phyloP scores from a whole-genome alignment of 2,329 filamentous ascomycete genomes.

The Parastagonospora nodorum region DNA sequence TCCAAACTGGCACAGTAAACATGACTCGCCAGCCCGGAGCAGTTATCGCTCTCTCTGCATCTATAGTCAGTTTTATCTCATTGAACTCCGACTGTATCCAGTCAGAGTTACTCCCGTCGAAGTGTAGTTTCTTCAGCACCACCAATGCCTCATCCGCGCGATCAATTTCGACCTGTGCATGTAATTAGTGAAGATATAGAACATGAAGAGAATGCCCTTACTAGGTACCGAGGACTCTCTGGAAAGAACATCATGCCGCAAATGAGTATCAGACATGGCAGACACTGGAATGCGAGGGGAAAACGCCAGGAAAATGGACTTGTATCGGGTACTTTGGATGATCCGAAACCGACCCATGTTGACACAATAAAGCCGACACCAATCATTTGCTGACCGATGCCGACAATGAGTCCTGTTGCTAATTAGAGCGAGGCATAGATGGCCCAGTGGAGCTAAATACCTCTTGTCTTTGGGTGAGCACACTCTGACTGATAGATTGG shows the following conservation, averaged over 20 bases:
- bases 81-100: conserved; percentile 63
- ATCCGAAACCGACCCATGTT: conserved; percentile 57
- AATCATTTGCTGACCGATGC: conserved; percentile 62
- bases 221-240: conserved; percentile 44
- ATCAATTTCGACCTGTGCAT: conserved; percentile 49
- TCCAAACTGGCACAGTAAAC: conserved; percentile 63
- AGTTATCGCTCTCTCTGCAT: conserved; percentile 61
- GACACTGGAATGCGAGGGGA: conserved; percentile 53
- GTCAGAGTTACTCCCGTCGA: conserved; percentile 59
- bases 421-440: background rate
- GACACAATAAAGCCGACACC: conserved; percentile 63
- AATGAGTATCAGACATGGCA: conserved; percentile 52
- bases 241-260: conserved; percentile 51
- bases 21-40: conserved; percentile 61
- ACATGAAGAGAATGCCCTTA: no score
- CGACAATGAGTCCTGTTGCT: conserved; percentile 54
- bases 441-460: conserved; percentile 25
- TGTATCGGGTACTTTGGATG: conserved; percentile 40
- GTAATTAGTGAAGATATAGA: no score
- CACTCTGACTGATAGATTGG: conserved; percentile 69
- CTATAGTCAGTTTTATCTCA: conserved; percentile 66
- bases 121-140: conserved; percentile 57
- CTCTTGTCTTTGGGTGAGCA: conserved; percentile 63
- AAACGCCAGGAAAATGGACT: conserved; percentile 51
- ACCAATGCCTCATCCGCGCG: conserved; percentile 59